Conservation (phyloP, 805 yeast genomes). For the Starmerella apis region DNA sequence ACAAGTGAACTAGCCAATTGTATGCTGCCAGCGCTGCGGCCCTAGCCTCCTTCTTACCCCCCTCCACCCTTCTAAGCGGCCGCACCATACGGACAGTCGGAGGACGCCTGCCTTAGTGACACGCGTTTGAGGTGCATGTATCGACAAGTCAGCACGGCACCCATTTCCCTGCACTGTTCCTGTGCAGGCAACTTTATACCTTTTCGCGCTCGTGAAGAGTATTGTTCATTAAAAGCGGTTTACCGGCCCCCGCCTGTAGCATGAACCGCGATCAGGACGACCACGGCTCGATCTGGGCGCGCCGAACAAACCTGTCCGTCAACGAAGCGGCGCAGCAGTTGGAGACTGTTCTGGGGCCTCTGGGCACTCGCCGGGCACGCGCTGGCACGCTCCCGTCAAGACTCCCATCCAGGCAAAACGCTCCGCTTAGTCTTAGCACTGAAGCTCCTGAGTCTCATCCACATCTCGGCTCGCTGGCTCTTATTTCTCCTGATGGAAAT, state of each 20-base stretch:
- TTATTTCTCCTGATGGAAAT: conserved; percentile 28
- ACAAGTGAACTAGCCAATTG: neutral
- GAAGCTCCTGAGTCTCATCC: conserved; percentile 6
- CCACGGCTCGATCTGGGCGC: conserved; percentile 17
- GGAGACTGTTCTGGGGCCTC: conserved; percentile 9
- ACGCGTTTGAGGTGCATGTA: conserved; percentile 2
- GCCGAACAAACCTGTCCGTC: conserved; percentile 5
- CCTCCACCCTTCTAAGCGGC: conserved; percentile 2
- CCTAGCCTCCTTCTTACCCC: conserved; percentile 4
- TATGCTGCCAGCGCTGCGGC: neutral
- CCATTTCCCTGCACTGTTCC: neutral
- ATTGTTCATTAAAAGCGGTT: neutral
- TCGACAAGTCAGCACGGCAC: conserved; percentile 4
- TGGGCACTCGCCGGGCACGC: conserved; percentile 43
- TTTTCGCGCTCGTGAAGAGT: neutral
- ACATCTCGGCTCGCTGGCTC: conserved; percentile 32
- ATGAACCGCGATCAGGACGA: conserved; percentile 14
- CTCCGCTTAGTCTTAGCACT: neutral
- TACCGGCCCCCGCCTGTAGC: neutral
- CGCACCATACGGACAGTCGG: conserved; percentile 5
- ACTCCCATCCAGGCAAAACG: conserved; percentile 28
- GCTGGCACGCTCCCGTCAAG: conserved; percentile 74
- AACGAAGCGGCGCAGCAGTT: conserved; percentile 4
- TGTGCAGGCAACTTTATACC: neutral
- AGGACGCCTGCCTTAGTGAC: conserved; percentile 1